These are phyloP conservation scores for Rhypophila decipiens DNA, from an alignment of 495 filamentous ascomycete species.

Conservation along the genomic window DNA sequence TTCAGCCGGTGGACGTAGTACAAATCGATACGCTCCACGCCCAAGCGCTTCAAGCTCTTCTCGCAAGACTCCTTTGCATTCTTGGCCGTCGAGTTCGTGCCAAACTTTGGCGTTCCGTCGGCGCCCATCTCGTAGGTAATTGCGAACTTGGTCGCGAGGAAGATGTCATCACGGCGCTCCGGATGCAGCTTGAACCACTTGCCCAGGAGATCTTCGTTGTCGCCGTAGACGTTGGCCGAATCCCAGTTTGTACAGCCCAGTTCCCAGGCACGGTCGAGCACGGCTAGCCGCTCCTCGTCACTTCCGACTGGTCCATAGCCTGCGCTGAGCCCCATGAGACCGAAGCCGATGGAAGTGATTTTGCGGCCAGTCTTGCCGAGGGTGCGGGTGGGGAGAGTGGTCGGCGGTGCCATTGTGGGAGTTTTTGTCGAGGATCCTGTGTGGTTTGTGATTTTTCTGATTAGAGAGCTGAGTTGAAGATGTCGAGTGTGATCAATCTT, in stretches of 20 bases:
- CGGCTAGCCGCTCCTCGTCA: slow-evolving; percentile 31
- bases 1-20: slow-evolving; percentile 49
- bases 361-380: slow-evolving; percentile 48
- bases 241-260: slow-evolving; percentile 39
- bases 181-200: slow-evolving; percentile 37
- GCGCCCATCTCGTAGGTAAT: slow-evolving; percentile 11
- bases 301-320: slow-evolving; percentile 33
- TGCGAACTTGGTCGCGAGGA: slow-evolving; percentile 48
- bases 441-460: no score
- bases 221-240: slow-evolving; percentile 35
- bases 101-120: no score
- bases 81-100: slow-evolving; percentile 36
- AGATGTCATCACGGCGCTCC: slow-evolving; percentile 38
- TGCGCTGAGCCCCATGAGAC: slow-evolving; percentile 44
- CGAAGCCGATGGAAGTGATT: slow-evolving; percentile 47
- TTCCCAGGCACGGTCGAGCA: slow-evolving; percentile 35
- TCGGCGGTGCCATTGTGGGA: slow-evolving; percentile 1
- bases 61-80: slow-evolving; percentile 39
- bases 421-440: no score
- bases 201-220: slow-evolving; percentile 40
- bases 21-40: slow-evolving; percentile 43
- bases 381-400: slow-evolving; percentile 13
- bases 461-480: no score
- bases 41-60: slow-evolving; percentile 40
- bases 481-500: no score